Conservation (phyloP, 805 yeast genomes). For the Zygosaccharomyces gambellarensis region DNA sequence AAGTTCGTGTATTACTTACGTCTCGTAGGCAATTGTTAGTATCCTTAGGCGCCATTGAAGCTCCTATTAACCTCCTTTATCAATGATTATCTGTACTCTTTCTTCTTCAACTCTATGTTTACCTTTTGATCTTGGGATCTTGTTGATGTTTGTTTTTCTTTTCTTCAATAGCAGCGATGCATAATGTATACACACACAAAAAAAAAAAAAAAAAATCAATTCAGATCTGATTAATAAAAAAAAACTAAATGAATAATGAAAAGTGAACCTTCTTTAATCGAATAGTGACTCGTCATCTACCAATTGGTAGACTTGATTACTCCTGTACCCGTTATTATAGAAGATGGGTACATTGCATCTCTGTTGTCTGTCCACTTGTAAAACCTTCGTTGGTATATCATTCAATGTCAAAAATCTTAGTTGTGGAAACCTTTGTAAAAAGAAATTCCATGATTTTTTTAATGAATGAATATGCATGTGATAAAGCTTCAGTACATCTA, state of each 20-base stretch:
- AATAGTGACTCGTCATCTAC: conserved; percentile 30
- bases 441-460: conserved; percentile 32
- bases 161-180: background rate
- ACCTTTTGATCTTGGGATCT: background rate
- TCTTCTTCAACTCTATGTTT: background rate
- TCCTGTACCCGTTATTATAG: conserved; percentile 20
- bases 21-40: conserved; percentile 7
- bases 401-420: conserved; percentile 34
- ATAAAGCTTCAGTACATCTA: conserved; percentile 31
- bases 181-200: background rate
- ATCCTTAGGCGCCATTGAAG: conserved; percentile 5
- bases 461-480: conserved; percentile 35
- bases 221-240: background rate
- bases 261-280: conserved; percentile 6
- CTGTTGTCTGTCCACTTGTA: conserved; percentile 26
- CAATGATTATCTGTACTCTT: background rate
- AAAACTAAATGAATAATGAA: background rate
- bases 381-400: conserved; percentile 33
- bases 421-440: conserved; percentile 27
- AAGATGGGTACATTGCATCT: conserved; percentile 29
- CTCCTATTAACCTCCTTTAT: background rate
- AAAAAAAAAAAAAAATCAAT: background rate
- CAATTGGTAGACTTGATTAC: conserved; percentile 30
- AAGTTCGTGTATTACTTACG: conserved; percentile 5
- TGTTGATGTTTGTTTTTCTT: background rate